phyloP scores from a whole-genome alignment of 2,329 filamentous ascomycete species.

The Trichoderma asperellum region DNA sequence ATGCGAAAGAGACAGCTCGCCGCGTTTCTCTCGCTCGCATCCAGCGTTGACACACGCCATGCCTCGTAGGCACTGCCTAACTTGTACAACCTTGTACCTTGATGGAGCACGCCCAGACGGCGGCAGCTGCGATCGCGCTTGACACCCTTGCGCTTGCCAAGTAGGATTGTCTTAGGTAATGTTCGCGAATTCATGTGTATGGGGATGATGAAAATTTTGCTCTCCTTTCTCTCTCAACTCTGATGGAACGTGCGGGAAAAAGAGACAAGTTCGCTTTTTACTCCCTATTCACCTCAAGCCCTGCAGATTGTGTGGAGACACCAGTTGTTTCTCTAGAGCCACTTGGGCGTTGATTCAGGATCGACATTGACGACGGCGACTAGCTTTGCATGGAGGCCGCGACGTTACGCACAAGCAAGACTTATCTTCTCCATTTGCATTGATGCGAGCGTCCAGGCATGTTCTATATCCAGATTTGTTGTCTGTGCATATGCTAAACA shows the following conservation, averaged over 20 bases:
- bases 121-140: neutral
- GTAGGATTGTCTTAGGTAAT: slow-evolving; percentile 11
- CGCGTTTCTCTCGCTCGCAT: neutral
- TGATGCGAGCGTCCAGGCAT: neutral
- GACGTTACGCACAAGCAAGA: neutral
- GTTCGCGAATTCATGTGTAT: neutral
- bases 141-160: neutral
- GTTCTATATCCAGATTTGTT: neutral
- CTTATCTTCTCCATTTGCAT: neutral
- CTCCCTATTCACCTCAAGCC: neutral
- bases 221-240: neutral
- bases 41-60: neutral
- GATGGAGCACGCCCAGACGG: neutral
- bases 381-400: neutral
- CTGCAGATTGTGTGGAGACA: neutral
- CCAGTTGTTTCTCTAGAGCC: neutral
- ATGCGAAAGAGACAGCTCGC: neutral
- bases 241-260: neutral
- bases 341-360: neutral
- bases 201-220: neutral
- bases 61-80: neutral
- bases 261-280: neutral
- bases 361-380: slow-evolving; percentile 18
- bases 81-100: neutral
- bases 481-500: neutral